phyloP scores from a whole-genome alignment of 2,329 filamentous ascomycete species.

The Achaetomium macrosporum region DNA sequence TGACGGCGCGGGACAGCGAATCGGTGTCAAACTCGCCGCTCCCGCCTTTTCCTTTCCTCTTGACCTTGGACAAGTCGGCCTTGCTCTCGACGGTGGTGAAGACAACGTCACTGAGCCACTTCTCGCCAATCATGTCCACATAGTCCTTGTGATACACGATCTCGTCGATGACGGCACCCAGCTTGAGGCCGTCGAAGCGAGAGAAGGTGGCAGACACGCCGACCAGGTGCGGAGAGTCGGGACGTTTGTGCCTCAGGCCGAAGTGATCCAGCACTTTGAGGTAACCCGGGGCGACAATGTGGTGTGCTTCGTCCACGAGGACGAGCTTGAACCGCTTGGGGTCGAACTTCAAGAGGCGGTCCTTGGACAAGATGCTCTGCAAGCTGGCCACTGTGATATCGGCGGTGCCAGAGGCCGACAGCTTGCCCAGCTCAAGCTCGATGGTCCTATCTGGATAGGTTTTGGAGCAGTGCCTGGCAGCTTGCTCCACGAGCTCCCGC shows the following conservation, averaged over 20 bases:
- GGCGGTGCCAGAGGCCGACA: slow-evolving; percentile 69
- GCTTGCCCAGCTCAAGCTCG: slow-evolving; percentile 85
- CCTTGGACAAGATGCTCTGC: slow-evolving; percentile 71
- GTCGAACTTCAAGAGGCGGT: slow-evolving; percentile 77
- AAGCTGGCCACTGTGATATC: slow-evolving; percentile 94
- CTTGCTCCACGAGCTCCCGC: slow-evolving; percentile 90
- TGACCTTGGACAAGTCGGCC: slow-evolving; percentile 69
- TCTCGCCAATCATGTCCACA: slow-evolving; percentile 68
- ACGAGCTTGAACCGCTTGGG: slow-evolving; percentile 77
- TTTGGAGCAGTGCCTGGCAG: slow-evolving; percentile 72
- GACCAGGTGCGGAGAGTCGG: slow-evolving; percentile 60
- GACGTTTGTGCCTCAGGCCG: slow-evolving; percentile 48
- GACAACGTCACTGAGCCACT: slow-evolving; percentile 85
- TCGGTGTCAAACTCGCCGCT: slow-evolving; percentile 74
- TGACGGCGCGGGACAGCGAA: slow-evolving; percentile 77
- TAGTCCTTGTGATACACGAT: slow-evolving; percentile 88
- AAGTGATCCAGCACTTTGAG: slow-evolving; percentile 73
- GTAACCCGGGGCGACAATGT: slow-evolving; percentile 84
- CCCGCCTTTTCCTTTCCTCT: slow-evolving; percentile 48
- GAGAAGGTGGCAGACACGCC: slow-evolving; percentile 77
- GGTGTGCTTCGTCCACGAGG: slow-evolving; percentile 93
- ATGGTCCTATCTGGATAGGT: slow-evolving; percentile 76
- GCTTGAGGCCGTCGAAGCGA: slow-evolving; percentile 73
- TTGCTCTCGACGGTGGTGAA: slow-evolving; percentile 89
- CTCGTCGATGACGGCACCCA: slow-evolving; percentile 84